Base-by-base conservation (phyloP, 78 protist genomes). In the Cavenderia fasciculata region DNA sequence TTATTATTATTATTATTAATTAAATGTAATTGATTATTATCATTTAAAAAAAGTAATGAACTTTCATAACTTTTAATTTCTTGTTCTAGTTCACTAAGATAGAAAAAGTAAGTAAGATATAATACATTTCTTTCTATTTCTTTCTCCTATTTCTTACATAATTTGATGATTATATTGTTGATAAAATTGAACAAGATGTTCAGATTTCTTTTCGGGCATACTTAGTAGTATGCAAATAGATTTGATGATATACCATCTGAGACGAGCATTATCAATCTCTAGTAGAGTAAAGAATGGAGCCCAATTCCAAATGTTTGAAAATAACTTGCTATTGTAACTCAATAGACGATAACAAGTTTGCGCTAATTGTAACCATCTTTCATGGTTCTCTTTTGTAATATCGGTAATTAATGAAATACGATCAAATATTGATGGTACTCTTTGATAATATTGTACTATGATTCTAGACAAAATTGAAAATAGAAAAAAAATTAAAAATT, bases 271-370 rank as follows among this genome's bases (percentile, higher is more conserved):
- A n/a, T 43, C 49, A 12, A 77, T 57, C 69, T 74, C 86, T 16
- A 87, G 51, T 8, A 87, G 27, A 3, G 93, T 51, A 25, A 74
- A 87, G 38, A 87, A 66, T 49, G 93, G 86, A 47, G 93, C 23
- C 85, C 85, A 87, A 51, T 87, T 76, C 86, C 86, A 87, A 18
- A 87, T 38, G 11, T 33, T 41, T 59, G 78, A 65, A 10, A 87
- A 87, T 47, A 57, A 47, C 49, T 49, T 57, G 49, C 31, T 59
- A 77, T 70, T 77, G 62, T 74, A 87, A 47, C 54, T 14, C 0
- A 87, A 21, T 33, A 87, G 41, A 38, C 93, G 38, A 49, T 74
- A 87, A 18, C 70, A 19, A 25, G 77, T 59, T 43, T 71, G 85
- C 1, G 74, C 93, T 52, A 87, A 70, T 46, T 29, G 29, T 51